Evolutionary conservation across 495 filamentous ascomycete genomes (phyloP).

Genomic region (Pseudomonodictys pantanalensis): DNA sequence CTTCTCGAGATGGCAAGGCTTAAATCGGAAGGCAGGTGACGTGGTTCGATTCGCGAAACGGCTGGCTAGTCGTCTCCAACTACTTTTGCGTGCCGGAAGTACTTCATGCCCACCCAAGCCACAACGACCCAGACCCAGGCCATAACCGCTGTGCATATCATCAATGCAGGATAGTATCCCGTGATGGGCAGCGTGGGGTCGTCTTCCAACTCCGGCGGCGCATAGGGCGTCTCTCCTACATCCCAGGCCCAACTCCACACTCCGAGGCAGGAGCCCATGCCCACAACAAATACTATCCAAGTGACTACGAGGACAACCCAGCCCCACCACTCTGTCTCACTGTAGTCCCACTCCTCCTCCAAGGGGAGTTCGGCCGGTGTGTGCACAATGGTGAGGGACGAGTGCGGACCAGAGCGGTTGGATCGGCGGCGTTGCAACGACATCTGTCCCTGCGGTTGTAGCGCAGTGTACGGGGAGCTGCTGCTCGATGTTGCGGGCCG

Average conservation of each 20-base stretch:
- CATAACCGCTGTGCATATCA: slow-evolving; percentile 91
- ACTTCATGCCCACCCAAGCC: slow-evolving; percentile 99
- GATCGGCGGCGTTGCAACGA: slow-evolving; percentile 47
- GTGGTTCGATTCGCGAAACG: slow-evolving; percentile 1
- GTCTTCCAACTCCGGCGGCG: slow-evolving; percentile 87
- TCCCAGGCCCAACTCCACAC: slow-evolving; percentile 99
- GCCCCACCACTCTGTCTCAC: slow-evolving; percentile 94
- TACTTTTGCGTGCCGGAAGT: slow-evolving; percentile 96
- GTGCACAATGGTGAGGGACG: slow-evolving; percentile 45
- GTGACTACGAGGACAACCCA: slow-evolving; percentile 87
- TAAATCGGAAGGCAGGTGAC: no score
- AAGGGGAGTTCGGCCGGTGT: slow-evolving; percentile 45
- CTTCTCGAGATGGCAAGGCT: no score
- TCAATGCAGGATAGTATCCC: slow-evolving; percentile 92
- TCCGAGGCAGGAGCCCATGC: slow-evolving; percentile 92
- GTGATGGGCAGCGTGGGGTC: slow-evolving; percentile 91
- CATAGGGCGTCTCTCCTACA: slow-evolving; percentile 92
- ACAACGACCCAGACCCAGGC: slow-evolving; percentile 98
- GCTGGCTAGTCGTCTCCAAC: slow-evolving; percentile 37
- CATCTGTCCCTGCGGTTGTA: slow-evolving; percentile 24
- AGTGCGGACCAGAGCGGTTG: slow-evolving; percentile 23
- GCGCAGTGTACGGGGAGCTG: slow-evolving; percentile 16
- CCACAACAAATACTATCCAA: slow-evolving; percentile 91
- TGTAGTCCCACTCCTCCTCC: slow-evolving; percentile 73
- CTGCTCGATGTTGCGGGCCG: slow-evolving; percentile 23